A percentile compares a stretch with the other conserved stretches of the same genome.
These are phyloP conservation scores for Ustilago sp. DNA, from an alignment of 1,284 basidiomycete species.

Conservation along the genomic window DNA sequence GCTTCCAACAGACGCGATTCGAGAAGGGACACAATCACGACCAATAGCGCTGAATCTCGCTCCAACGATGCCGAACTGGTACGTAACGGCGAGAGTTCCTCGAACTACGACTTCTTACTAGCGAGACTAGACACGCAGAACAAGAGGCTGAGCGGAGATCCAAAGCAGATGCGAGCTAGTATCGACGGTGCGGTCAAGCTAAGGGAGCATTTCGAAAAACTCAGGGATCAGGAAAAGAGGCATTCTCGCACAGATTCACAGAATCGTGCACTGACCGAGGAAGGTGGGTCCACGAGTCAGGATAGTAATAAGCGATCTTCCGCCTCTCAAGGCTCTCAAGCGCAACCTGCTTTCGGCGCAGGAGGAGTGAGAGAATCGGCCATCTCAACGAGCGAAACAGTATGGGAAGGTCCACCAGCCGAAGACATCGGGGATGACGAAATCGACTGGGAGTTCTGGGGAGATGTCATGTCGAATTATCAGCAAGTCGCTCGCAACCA, in stretches of 20 bases:
- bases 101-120: conserved; percentile 61
- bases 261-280: conserved; percentile 11
- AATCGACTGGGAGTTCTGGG: conserved; percentile 89
- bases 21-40: conserved; percentile 40
- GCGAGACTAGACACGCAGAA: conserved; percentile 59
- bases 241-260: conserved; percentile 37
- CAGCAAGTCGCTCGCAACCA: conserved; percentile 72
- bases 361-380: conserved; percentile 6
- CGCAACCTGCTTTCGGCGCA: conserved; percentile 1
- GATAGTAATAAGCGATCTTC: conserved; percentile 10
- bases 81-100: conserved; percentile 10
- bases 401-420: conserved; percentile 32
- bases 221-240: conserved; percentile 44
- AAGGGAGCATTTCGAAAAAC: conserved; percentile 61
- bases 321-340: not conserved
- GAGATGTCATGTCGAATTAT: conserved; percentile 81
- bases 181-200: conserved; percentile 64
- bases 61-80: conserved; percentile 18
- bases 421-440: conserved; percentile 44
- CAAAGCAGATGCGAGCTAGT: conserved; percentile 59
- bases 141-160: conserved; percentile 57
- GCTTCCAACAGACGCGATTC: conserved; percentile 21
- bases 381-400: conserved; percentile 12
- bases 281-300: conserved; percentile 9
- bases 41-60: conserved; percentile 17